Percentiles rank a stretch among this genome's conserved stretches.
Conservation (phyloP, 768 basidiomycete species). For the Termitomyces sp. region DNA sequence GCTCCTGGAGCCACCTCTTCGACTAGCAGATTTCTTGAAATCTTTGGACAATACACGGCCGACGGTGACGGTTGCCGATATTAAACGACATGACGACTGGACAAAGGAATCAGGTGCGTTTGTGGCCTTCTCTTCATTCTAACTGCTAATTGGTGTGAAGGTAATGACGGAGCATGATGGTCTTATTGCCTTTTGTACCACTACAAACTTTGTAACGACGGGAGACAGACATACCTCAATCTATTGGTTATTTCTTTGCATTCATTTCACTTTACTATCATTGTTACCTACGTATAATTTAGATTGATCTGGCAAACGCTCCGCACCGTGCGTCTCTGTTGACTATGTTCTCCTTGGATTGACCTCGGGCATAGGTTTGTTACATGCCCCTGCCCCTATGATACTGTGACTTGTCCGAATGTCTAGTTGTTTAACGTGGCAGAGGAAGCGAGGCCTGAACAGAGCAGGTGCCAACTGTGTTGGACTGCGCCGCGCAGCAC, state of each 20-base stretch:
- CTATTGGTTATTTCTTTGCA: background rate
- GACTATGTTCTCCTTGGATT: background rate
- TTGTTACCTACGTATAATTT: conserved; percentile 1
- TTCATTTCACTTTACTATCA: background rate
- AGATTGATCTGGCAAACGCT: background rate
- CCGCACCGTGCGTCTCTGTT: background rate
- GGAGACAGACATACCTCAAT: background rate
- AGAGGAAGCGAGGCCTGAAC: background rate
- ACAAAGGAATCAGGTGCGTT: conserved; percentile 74
- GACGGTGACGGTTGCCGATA: conserved; percentile 86
- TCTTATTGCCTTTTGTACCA: background rate
- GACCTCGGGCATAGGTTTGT: background rate
- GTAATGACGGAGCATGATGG: conserved; percentile 13
- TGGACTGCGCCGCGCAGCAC: background rate
- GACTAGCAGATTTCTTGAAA: conserved; percentile 73
- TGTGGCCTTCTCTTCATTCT: background rate
- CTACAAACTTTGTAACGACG: background rate
- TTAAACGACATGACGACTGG: conserved; percentile 79
- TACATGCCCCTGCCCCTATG: background rate
- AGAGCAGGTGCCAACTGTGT: background rate
- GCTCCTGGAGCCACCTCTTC: conserved; percentile 82
- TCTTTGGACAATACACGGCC: conserved; percentile 74
- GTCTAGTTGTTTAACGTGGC: background rate
- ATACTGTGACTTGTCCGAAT: background rate
- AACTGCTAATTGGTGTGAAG: conserved; percentile 1